These are phyloP conservation scores for Aspergillus heteromorphus DNA, from an alignment of 495 filamentous ascomycete species.

Conservation along the genomic window DNA sequence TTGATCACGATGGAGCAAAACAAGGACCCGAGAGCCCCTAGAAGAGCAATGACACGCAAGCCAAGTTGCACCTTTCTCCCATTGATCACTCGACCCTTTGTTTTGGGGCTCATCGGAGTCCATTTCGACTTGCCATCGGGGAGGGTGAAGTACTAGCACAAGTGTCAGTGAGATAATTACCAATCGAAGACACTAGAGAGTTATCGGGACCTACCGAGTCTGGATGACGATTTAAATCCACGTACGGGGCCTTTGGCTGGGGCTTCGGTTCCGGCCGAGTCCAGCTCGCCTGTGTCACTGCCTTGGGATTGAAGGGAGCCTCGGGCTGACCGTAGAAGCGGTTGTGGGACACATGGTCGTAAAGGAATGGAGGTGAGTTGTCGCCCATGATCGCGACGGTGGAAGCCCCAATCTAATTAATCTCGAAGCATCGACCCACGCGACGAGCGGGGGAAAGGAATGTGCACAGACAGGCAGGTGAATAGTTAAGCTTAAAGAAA, in stretches of 20 bases:
- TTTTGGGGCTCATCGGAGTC: slow-evolving; percentile 63
- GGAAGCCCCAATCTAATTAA: slow-evolving; percentile 13
- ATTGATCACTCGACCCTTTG: slow-evolving; percentile 63
- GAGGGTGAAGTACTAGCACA: slow-evolving; percentile 38
- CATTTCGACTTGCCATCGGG: slow-evolving; percentile 47
- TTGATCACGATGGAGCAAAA: slow-evolving; percentile 68
- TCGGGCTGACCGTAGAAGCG: slow-evolving; percentile 48
- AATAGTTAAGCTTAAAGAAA: slow-evolving; percentile 9
- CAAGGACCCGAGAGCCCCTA: slow-evolving; percentile 64
- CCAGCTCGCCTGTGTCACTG: slow-evolving; percentile 68
- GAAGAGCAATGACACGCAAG: slow-evolving; percentile 57
- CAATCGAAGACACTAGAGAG: not conserved
- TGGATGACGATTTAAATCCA: slow-evolving; percentile 75
- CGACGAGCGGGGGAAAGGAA: slow-evolving; percentile 27
- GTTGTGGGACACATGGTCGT: slow-evolving; percentile 51
- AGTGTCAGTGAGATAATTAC: not conserved
- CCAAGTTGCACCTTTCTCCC: slow-evolving; percentile 60
- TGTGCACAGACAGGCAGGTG: slow-evolving; percentile 16
- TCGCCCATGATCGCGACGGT: slow-evolving; percentile 49
- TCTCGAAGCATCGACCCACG: slow-evolving; percentile 33
- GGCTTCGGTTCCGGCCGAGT: slow-evolving; percentile 47
- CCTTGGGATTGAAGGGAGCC: slow-evolving; percentile 72
- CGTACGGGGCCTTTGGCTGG: slow-evolving; percentile 67
- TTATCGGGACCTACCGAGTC: slow-evolving; percentile 58
- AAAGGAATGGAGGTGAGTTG: slow-evolving; percentile 68